phyloP scores from a whole-genome alignment of 1,284 basidiomycete species.

The Ganoderma meredithae region DNA sequence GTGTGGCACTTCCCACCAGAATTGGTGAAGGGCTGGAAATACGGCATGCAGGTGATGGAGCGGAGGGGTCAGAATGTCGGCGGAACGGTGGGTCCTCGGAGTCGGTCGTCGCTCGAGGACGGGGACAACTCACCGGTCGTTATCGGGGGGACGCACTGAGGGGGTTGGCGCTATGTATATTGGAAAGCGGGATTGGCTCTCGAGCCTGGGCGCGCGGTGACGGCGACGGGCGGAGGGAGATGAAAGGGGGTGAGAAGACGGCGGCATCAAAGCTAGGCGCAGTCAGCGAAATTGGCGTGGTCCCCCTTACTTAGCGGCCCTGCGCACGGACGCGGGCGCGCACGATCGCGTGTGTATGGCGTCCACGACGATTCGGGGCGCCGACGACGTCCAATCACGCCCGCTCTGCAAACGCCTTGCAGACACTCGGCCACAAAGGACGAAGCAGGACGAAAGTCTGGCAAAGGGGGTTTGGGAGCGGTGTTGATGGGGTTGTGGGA shows the following conservation, averaged over 20 bases:
- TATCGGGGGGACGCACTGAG: conserved; percentile 9
- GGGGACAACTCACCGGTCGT: conserved; percentile 6
- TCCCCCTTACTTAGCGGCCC: conserved; percentile 7
- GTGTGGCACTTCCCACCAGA: conserved; percentile 24
- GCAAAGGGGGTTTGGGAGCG: conserved; percentile 9
- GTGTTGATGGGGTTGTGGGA: conserved; percentile 13
- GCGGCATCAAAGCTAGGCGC: conserved; percentile 28
- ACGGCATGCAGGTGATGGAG: conserved; percentile 12
- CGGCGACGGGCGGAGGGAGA: conserved; percentile 21
- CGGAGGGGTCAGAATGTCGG: conserved; percentile 28
- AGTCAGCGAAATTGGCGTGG: conserved; percentile 24
- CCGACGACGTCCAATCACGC: neutral
- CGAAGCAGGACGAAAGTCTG: conserved; percentile 10
- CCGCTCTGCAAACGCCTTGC: neutral
- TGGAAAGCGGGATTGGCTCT: conserved; percentile 17
- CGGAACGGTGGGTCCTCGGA: conserved; percentile 27
- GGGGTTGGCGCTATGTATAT: neutral
- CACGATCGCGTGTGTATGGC: conserved; percentile 15
- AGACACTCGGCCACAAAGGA: neutral
- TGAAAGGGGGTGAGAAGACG: conserved; percentile 27
- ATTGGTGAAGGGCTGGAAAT: conserved; percentile 21
- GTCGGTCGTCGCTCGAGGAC: conserved; percentile 18
- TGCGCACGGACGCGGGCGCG: conserved; percentile 13
- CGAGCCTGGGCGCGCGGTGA: conserved; percentile 10
- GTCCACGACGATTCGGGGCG: conserved; percentile 16